These are phyloP conservation scores for Podospora fimiseda DNA, from an alignment of 495 filamentous ascomycete species.

Conservation along the genomic window DNA sequence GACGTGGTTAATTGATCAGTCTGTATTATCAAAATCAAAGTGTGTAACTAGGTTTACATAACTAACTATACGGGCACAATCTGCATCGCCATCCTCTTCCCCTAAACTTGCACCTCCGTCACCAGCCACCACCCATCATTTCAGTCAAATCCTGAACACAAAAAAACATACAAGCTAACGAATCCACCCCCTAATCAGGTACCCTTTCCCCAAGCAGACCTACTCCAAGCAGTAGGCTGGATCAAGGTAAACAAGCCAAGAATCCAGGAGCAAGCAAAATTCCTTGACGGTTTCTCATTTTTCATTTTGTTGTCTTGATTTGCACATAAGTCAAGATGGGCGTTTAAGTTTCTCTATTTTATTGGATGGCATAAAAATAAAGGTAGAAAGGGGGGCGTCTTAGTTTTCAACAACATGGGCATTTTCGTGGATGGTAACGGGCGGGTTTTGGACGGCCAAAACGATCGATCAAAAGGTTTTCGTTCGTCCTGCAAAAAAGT, in stretches of 20 bases:
- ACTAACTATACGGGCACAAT: not conserved
- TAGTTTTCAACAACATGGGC: constrained; percentile 9
- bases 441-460: not conserved
- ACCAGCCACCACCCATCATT: too few species aligned
- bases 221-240: constrained; percentile 41
- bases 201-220: constrained; percentile 66
- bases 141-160: too few species aligned
- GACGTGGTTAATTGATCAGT: not conserved
- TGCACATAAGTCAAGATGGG: not conserved
- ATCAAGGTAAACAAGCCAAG: too few species aligned
- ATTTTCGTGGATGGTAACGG: not conserved
- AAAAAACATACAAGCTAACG: not conserved
- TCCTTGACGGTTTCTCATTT: not conserved
- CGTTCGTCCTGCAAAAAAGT: too few species aligned
- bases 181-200: constrained; percentile 12
- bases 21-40: not conserved
- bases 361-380: not conserved
- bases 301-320: not conserved
- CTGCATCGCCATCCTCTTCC: not conserved
- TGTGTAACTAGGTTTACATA: not conserved
- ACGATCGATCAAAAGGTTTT: too few species aligned
- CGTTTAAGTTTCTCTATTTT: constrained; percentile 3
- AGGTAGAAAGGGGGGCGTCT: not conserved
- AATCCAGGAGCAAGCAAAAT: not conserved
- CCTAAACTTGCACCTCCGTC: not conserved